Conservation (phyloP, 768 basidiomycete species). For the Suillus ampliporus region DNA sequence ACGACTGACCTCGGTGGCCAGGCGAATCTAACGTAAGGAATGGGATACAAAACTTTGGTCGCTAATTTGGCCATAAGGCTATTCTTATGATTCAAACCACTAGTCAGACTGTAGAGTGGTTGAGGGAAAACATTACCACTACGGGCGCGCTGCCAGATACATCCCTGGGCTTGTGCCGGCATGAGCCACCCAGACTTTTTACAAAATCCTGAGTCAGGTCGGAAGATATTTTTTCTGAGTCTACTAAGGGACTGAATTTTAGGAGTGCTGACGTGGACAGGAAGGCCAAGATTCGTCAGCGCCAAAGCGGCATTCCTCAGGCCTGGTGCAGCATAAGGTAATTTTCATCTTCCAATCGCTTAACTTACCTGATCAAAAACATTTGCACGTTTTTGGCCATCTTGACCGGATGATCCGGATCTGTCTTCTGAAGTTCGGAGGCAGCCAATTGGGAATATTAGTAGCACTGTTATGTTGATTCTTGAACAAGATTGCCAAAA, state of each 20-base stretch:
- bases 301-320: slow-evolving; percentile 73
- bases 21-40: slow-evolving; percentile 50
- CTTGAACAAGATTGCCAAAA: slow-evolving; percentile 83
- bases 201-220: slow-evolving; percentile 74
- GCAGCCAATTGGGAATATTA: slow-evolving; percentile 82
- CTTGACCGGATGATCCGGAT: slow-evolving; percentile 58
- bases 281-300: slow-evolving; percentile 68
- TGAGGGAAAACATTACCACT: slow-evolving; percentile 50
- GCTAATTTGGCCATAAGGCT: slow-evolving; percentile 84
- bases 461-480: slow-evolving; percentile 77
- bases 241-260: slow-evolving; percentile 50
- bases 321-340: slow-evolving; percentile 12
- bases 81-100: slow-evolving; percentile 70
- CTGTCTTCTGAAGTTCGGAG: slow-evolving; percentile 74
- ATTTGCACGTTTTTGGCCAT: slow-evolving; percentile 86
- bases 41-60: slow-evolving; percentile 72
- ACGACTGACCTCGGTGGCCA: slow-evolving; percentile 49
- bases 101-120: background rate
- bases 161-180: slow-evolving; percentile 96
- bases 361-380: slow-evolving; percentile 67
- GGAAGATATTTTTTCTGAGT: slow-evolving; percentile 56
- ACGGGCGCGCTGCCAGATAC: slow-evolving; percentile 91
- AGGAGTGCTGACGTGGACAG: slow-evolving; percentile 59
- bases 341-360: background rate
- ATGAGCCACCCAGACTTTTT: slow-evolving; percentile 69